Percentiles rank a stretch among this genome's conserved stretches.
These are phyloP conservation scores for Lonicera japonica DNA, from an alignment of 129 eudicot genomes.

Conservation along the genomic window DNA sequence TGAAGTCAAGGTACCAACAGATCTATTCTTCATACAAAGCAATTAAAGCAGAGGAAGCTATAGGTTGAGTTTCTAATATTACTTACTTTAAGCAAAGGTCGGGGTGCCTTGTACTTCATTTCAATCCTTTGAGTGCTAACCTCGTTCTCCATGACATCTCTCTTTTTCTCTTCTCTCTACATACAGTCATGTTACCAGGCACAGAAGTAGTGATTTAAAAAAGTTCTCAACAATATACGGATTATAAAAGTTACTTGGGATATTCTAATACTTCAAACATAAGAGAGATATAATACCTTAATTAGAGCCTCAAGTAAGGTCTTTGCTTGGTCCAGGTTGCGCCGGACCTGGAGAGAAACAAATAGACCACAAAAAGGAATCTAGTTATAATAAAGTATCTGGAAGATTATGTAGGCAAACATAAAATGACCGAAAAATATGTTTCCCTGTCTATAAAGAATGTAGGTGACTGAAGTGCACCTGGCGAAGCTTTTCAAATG, in stretches of 20 bases:
- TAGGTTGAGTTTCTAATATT: not conserved
- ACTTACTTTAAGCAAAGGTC: not conserved
- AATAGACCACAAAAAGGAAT: too few species aligned
- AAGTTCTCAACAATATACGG: not conserved
- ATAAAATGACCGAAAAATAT: not conserved
- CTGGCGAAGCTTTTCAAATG: slow-evolving; percentile 97
- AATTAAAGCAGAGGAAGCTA: not conserved
- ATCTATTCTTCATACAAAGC: too few species aligned
- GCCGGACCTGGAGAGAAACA: slow-evolving; percentile 61
- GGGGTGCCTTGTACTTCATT: slow-evolving; percentile 70
- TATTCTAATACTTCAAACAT: not conserved
- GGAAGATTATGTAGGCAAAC: not conserved
- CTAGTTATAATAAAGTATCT: not conserved
- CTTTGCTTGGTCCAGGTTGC: slow-evolving; percentile 96
- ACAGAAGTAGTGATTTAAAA: slow-evolving; percentile 1
- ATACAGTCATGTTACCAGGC: slow-evolving; percentile 6
- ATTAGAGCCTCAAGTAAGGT: slow-evolving; percentile 76
- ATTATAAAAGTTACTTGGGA: not conserved
- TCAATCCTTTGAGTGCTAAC: slow-evolving; percentile 81
- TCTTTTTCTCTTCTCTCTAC: slow-evolving; percentile 95
- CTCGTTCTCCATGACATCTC: slow-evolving; percentile 88
- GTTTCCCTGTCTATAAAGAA: too few species aligned
- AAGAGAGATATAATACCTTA: slow-evolving; percentile 38
- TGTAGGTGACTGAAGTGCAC: slow-evolving; percentile 21
- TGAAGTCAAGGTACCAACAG: too few species aligned